phyloP scores from a whole-genome alignment of 768 basidiomycete genomes.

The Calocera viscosa region DNA sequence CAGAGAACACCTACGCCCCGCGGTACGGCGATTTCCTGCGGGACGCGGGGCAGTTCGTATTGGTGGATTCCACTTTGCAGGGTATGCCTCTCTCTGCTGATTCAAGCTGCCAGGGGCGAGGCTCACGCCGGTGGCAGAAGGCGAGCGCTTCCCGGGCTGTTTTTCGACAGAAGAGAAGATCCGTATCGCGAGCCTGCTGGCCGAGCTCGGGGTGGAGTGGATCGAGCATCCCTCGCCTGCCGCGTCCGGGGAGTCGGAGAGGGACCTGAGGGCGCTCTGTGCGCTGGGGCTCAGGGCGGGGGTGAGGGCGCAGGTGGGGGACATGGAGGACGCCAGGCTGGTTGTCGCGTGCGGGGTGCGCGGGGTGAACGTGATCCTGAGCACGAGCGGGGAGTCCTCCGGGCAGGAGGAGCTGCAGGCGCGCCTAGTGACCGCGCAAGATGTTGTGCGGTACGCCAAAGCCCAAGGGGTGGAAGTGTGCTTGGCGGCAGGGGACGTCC shows the following conservation, averaged over 20 bases:
- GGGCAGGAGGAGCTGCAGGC: too few relatives aligned
- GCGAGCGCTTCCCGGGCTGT: constrained; percentile 98
- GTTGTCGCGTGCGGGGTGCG: not conserved
- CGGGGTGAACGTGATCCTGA: not conserved
- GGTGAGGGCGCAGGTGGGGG: not conserved
- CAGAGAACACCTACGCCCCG: constrained; percentile 70
- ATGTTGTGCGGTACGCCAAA: too few relatives aligned
- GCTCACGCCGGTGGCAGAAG: constrained; percentile 45
- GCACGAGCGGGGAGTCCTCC: too few relatives aligned
- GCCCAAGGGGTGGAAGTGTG: too few relatives aligned
- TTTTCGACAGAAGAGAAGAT: constrained; percentile 99
- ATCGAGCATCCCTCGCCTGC: constrained; percentile 97
- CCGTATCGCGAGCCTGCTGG: constrained; percentile 92
- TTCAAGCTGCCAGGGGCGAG: not conserved
- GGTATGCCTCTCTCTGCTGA: constrained; percentile 37
- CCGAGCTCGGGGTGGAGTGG: constrained; percentile 99
- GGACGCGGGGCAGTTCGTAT: constrained; percentile 86
- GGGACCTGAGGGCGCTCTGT: constrained; percentile 96
- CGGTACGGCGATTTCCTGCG: constrained; percentile 83
- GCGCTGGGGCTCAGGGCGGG: constrained; percentile 60
- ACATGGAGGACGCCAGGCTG: not conserved
- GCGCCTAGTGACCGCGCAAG: too few relatives aligned
- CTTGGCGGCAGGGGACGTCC: too few relatives aligned
- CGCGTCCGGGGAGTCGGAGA: constrained; percentile 86
- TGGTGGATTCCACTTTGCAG: constrained; percentile 93